Conservation (phyloP, 768 basidiomycete species). For the Podaxis pistillaris region DNA sequence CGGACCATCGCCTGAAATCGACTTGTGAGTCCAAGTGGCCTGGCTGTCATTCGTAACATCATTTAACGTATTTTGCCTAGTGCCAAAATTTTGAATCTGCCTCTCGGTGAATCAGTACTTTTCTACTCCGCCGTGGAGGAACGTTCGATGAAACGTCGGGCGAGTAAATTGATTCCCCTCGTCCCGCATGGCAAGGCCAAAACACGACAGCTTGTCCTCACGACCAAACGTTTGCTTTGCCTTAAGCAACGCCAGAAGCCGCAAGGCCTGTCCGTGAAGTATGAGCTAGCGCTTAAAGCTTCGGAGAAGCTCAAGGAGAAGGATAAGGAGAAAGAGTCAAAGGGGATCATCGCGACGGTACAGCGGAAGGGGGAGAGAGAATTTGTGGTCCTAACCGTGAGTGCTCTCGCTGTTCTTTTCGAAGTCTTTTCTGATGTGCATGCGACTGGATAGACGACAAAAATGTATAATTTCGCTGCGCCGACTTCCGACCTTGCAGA, state of each 20-base stretch:
- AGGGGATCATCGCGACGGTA: slow-evolving; percentile 42
- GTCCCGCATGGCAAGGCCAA: slow-evolving; percentile 50
- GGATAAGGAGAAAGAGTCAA: slow-evolving; percentile 46
- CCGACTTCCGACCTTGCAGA: slow-evolving; percentile 31
- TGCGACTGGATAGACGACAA: slow-evolving; percentile 37
- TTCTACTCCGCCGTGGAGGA: slow-evolving; percentile 56
- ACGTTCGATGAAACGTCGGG: slow-evolving; percentile 51
- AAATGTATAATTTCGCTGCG: slow-evolving; percentile 43
- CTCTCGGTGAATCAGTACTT: slow-evolving; percentile 45
- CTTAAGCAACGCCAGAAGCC: slow-evolving; percentile 45
- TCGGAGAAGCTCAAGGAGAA: slow-evolving; percentile 35
- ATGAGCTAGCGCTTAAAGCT: slow-evolving; percentile 45
- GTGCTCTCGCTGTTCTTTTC: slow-evolving; percentile 16
- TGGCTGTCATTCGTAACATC: background rate
- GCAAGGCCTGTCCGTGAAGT: slow-evolving; percentile 43
- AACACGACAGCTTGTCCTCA: slow-evolving; percentile 54
- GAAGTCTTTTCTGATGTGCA: background rate
- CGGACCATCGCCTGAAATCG: slow-evolving; percentile 31
- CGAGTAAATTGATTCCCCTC: slow-evolving; percentile 52
- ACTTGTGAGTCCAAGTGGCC: slow-evolving; percentile 39
- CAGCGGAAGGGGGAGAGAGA: slow-evolving; percentile 55
- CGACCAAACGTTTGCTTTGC: slow-evolving; percentile 54
- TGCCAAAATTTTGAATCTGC: slow-evolving; percentile 37
- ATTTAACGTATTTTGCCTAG: slow-evolving; percentile 5
- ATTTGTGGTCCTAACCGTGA: slow-evolving; percentile 61